phyloP scores from a whole-genome alignment of 2,329 filamentous ascomycete genomes.

The Ophiostoma australiae region DNA sequence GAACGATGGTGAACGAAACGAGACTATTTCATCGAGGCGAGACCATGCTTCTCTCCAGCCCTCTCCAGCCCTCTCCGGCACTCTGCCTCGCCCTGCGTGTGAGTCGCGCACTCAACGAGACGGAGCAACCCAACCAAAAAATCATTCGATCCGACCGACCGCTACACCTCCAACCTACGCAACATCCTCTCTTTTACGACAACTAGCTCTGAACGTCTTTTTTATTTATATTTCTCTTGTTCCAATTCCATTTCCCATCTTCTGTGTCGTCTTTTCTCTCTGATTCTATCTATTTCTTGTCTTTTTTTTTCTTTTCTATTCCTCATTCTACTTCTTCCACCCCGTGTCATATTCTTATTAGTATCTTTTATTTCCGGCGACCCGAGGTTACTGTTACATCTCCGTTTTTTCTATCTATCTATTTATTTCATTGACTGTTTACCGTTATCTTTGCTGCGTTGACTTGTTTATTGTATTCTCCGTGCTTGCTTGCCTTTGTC shows the following conservation, averaged over 20 bases:
- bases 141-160: slow-evolving; percentile 8
- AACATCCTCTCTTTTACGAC: slow-evolving; percentile 31
- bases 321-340: slow-evolving; percentile 21
- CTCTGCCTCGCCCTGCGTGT: not conserved
- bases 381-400: slow-evolving; percentile 11
- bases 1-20: slow-evolving; percentile 22
- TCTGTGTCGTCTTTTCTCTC: not conserved
- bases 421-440: not conserved
- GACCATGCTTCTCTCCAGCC: not conserved
- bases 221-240: slow-evolving; percentile 23
- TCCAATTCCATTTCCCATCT: slow-evolving; percentile 1
- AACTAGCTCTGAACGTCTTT: slow-evolving; percentile 31
- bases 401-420: not conserved
- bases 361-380: slow-evolving; percentile 19
- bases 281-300: slow-evolving; percentile 15
- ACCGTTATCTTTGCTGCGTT: not conserved
- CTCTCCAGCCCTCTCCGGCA: not conserved
- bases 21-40: not conserved
- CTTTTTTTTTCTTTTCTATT: slow-evolving; percentile 28
- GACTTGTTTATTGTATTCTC: slow-evolving; percentile 22
- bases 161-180: not conserved
- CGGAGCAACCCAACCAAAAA: not conserved
- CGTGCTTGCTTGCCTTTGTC: slow-evolving; percentile 31
- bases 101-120: not conserved
- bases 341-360: slow-evolving; percentile 29